phyloP scores from a whole-genome alignment of 139 green algal genomes.

The Eudorina sp. region DNA sequence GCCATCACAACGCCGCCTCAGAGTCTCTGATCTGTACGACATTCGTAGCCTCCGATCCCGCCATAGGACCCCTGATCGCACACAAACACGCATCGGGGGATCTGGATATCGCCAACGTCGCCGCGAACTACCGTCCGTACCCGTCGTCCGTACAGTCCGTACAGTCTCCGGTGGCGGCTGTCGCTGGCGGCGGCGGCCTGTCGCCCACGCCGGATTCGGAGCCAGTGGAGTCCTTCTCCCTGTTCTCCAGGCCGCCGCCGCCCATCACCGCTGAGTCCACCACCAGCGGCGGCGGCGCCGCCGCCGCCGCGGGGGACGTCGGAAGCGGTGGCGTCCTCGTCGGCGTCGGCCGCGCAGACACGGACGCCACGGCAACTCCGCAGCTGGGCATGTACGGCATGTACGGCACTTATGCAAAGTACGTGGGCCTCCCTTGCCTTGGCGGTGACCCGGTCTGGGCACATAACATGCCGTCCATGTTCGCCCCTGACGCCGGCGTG shows the following conservation, averaged over 20 bases:
- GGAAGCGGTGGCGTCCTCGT: no score
- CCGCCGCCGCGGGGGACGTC: neutral
- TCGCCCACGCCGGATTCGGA: neutral
- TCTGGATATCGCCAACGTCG: conserved; percentile 31
- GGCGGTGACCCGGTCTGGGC: conserved; percentile 19
- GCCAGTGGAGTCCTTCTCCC: conserved; percentile 16
- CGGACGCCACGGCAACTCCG: no score
- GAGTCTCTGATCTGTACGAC: neutral
- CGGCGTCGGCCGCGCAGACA: no score
- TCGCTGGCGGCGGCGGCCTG: neutral
- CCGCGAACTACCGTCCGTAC: conserved; percentile 40
- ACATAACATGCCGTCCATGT: neutral
- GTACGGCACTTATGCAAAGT: neutral
- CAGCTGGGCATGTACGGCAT: conserved; percentile 17
- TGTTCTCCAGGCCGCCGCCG: conserved; percentile 45
- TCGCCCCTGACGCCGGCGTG: neutral
- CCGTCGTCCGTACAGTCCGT: neutral
- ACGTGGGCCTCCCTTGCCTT: neutral
- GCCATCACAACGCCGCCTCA: no score
- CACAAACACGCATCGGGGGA: conserved; percentile 46
- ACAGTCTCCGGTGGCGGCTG: neutral
- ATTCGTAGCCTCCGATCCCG: neutral
- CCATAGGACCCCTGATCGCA: neutral
- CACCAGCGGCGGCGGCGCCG: neutral
- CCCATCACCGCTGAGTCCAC: neutral